Base-by-base conservation (phyloP, 352 stramenopile genomes). In the Thalassiosira livingstoniorum region DNA sequence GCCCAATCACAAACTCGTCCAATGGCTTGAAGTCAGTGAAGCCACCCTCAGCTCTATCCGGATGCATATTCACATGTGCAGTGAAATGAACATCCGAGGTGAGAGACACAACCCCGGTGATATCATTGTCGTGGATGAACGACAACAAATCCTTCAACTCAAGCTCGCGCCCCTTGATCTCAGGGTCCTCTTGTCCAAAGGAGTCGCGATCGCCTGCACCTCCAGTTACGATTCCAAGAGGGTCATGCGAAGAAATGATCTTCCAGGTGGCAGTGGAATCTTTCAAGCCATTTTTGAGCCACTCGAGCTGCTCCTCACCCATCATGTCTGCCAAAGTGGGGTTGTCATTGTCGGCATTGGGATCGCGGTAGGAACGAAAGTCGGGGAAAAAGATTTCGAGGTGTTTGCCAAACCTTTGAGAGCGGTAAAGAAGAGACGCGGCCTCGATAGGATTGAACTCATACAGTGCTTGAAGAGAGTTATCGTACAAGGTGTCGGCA, bases 321-420 rank as follows among this genome's bases (percentile, higher is more conserved):
- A 87, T 70, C 57, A 87, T 85, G 72, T 65, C 39, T 29, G n/a
- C 53, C 62, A 77, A 47, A 11, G 23, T 67, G 4, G 69, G 32
- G 7, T 70, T 67, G 5, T 47, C 45, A 37, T 75, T 78, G 27
- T 76, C 72, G 21, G 51, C 1, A 43, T 86, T 81, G 18, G 73
- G 68, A 45, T 53, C 61, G 58, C 80, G 80, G 55, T 78, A 87
- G 0, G 65, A 80, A 45, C 74, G 74, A 42, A 67, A 80, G 53
- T 87, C 80, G 2, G 64, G 68, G 57, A 87, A 79, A 39, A 87
- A 87, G 27, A 83, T 63, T 54, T 87, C 80, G 10, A 83, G 42
- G 45, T 87, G 80, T 53, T 76, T 68, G 47, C 80, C 80, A 74
- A 87, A 87, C 47, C 45, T 66, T 27, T 83, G 60, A 15, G 29